Evolutionary conservation across 345 rosid genomes (phyloP).

Genomic region (Syzygium grande): DNA sequence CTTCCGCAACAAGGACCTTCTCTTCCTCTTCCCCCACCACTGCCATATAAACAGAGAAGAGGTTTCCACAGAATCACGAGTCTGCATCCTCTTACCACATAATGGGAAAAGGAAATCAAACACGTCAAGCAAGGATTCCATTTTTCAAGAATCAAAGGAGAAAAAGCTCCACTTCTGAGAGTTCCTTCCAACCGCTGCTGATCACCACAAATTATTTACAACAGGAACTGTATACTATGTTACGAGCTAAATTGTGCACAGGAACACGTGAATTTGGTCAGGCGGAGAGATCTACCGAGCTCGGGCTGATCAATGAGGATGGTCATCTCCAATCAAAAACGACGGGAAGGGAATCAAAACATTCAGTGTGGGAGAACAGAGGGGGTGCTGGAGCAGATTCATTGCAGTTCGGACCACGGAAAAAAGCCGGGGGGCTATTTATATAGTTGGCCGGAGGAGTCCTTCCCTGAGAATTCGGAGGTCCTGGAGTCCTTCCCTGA

Average conservation of each 20-base stretch:
- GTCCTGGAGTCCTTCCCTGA: constrained; percentile 31
- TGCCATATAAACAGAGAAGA: constrained; percentile 1
- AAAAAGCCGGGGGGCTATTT: constrained; percentile 21
- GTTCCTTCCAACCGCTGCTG: background rate
- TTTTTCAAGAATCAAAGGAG: background rate
- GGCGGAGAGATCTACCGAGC: constrained; percentile 20
- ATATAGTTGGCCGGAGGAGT: constrained; percentile 36
- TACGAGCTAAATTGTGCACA: background rate
- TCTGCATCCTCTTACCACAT: background rate
- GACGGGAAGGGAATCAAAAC: background rate
- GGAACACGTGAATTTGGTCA: background rate
- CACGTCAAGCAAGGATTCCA: background rate
- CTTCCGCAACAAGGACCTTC: constrained; percentile 14
- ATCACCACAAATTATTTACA: background rate
- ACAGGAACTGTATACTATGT: background rate
- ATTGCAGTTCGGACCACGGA: background rate
- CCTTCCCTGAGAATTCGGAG: constrained; percentile 44
- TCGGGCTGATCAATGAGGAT: constrained; percentile 32
- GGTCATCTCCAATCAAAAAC: constrained; percentile 25
- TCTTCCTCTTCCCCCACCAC: constrained; percentile 23
- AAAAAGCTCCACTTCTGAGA: background rate
- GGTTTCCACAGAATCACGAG: background rate
- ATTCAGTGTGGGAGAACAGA: background rate
- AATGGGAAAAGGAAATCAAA: background rate
- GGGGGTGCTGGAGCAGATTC: background rate